phyloP scores from a whole-genome alignment of 352 stramenopile species.

The Blastocystis sp. region DNA sequence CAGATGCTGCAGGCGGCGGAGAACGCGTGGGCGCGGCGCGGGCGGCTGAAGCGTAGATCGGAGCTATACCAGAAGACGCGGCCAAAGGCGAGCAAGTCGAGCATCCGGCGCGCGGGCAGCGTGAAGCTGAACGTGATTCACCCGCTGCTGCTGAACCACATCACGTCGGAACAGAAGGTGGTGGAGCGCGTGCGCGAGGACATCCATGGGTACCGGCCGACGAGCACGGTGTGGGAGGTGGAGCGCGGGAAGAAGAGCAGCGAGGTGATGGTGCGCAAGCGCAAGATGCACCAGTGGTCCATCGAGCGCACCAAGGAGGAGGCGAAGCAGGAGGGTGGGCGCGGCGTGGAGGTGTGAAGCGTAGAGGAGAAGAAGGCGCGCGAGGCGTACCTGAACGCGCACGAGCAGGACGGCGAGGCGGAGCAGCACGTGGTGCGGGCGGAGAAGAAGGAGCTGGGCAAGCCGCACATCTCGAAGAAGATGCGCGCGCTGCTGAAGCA shows the following conservation, averaged over 20 bases:
- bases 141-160: conserved; percentile 78
- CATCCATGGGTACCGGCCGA: conserved; percentile 70
- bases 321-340: conserved; percentile 63
- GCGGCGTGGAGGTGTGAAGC: neutral
- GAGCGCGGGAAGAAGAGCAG: conserved; percentile 66
- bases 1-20: conserved; percentile 84
- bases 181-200: conserved; percentile 35
- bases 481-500: conserved; percentile 90
- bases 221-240: conserved; percentile 70
- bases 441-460: conserved; percentile 72
- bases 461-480: conserved; percentile 86
- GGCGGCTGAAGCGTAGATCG: conserved; percentile 74
- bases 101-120: conserved; percentile 88
- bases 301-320: conserved; percentile 79
- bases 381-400: neutral
- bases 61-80: conserved; percentile 93
- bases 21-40: conserved; percentile 77
- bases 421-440: conserved; percentile 24
- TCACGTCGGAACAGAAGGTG: neutral
- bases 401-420: conserved; percentile 59
- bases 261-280: conserved; percentile 81
- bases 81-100: conserved; percentile 88
- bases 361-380: neutral
- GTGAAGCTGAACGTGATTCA: conserved; percentile 85
- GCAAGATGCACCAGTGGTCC: conserved; percentile 80